Percentiles rank a stretch among this genome's conserved stretches.
Conservation (phyloP, 2,329 filamentous ascomycete species). For the Leptodontidium sp. region DNA sequence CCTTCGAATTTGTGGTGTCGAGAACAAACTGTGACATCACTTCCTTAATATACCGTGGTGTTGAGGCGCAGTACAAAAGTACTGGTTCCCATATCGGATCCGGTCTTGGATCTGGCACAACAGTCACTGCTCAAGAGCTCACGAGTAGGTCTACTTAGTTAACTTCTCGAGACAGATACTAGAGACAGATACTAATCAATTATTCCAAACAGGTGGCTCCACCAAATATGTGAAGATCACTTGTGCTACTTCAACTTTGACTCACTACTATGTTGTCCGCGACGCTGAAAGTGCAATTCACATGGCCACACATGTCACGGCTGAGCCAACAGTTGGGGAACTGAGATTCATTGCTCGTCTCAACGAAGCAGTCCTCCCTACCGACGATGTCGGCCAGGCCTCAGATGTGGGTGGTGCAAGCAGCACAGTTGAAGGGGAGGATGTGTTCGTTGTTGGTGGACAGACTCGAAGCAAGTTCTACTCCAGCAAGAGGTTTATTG, state of each 20-base stretch:
- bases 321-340: conserved; percentile 64
- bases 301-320: conserved; percentile 68
- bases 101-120: conserved; percentile 62
- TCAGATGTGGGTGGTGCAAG: conserved; percentile 63
- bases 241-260: conserved; percentile 66
- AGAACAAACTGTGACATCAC: conserved; percentile 68
- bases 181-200: neutral
- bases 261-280: conserved; percentile 69
- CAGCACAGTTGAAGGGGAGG: conserved; percentile 63
- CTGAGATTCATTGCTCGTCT: conserved; percentile 71
- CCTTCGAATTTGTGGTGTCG: conserved; percentile 60
- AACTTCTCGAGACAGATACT: neutral
- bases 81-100: conserved; percentile 65
- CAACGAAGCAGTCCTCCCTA: conserved; percentile 57
- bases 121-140: conserved; percentile 52
- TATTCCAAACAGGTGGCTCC: conserved; percentile 19
- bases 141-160: conserved; percentile 22
- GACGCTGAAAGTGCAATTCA: conserved; percentile 64
- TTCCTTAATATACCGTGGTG: conserved; percentile 66
- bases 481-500: conserved; percentile 73
- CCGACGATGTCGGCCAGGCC: conserved; percentile 60
- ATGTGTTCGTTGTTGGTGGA: conserved; percentile 66
- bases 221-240: conserved; percentile 65
- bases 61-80: conserved; percentile 63
- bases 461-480: conserved; percentile 76